These are phyloP conservation scores for Podila minutissima DNA, from an alignment of 192 early-diverging fungal species.

Conservation along the genomic window DNA sequence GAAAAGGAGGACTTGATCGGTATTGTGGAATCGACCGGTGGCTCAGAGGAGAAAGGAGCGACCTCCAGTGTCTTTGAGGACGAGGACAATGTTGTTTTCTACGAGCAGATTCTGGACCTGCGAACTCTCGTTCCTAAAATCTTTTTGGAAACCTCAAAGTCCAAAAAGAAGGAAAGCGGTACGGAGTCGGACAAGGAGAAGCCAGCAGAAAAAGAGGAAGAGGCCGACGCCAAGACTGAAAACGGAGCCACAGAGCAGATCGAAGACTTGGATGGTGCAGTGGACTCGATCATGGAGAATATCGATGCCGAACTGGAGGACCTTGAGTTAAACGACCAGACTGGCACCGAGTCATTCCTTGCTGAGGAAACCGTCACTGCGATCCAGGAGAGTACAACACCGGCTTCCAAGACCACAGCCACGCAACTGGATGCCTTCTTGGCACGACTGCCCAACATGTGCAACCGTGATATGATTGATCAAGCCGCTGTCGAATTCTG, in stretches of 20 bases:
- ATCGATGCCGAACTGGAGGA: conserved; percentile 41
- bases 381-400: conserved; percentile 8
- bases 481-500: conserved; percentile 93
- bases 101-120: conserved; percentile 87
- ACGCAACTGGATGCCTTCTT: conserved; percentile 75
- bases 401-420: conserved; percentile 39
- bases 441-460: conserved; percentile 74
- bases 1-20: conserved; percentile 62
- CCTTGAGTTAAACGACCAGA: conserved; percentile 20
- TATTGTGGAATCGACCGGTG: conserved; percentile 22
- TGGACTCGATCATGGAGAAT: conserved; percentile 27
- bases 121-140: conserved; percentile 83
- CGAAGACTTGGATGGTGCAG: conserved; percentile 33
- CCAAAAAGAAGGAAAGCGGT: conserved; percentile 45
- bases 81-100: conserved; percentile 91
- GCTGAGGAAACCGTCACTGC: conserved; percentile 25
- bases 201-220: conserved; percentile 55
- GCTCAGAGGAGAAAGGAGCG: conserved; percentile 45
- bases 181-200: conserved; percentile 34
- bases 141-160: conserved; percentile 71
- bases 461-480: conserved; percentile 89
- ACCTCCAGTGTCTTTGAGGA: conserved; percentile 87
- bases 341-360: conserved; percentile 37
- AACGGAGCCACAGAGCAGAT: conserved; percentile 30
- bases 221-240: conserved; percentile 12